These are phyloP conservation scores for Hemileccinum impolitum DNA, from an alignment of 768 basidiomycete genomes.

Conservation along the genomic window DNA sequence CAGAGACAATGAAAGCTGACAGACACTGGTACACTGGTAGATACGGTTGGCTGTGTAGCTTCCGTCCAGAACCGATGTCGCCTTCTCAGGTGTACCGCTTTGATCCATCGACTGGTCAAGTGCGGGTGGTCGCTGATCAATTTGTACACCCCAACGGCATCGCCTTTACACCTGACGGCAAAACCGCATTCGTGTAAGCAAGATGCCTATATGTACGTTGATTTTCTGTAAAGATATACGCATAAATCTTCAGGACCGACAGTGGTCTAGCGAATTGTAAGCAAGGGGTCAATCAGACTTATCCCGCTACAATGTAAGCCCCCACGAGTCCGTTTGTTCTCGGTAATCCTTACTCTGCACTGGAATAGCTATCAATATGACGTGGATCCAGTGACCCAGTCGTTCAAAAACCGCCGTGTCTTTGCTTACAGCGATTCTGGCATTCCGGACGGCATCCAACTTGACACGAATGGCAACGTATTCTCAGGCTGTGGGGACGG, in stretches of 20 bases:
- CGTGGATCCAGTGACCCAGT: constrained; percentile 53
- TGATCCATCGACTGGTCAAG: constrained; percentile 60
- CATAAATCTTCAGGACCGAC: constrained; percentile 30
- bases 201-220: background rate
- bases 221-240: constrained; percentile 4
- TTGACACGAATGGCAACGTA: constrained; percentile 63
- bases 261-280: constrained; percentile 37
- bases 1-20: background rate
- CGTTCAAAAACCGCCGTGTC: constrained; percentile 58
- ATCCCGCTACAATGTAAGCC: constrained; percentile 66
- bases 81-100: constrained; percentile 76
- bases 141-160: constrained; percentile 74
- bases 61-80: constrained; percentile 63
- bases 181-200: constrained; percentile 58
- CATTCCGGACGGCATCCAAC: constrained; percentile 63
- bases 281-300: constrained; percentile 51
- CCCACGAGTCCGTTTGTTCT: background rate
- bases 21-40: constrained; percentile 28
- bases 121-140: constrained; percentile 75
- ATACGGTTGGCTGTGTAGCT: constrained; percentile 61
- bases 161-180: constrained; percentile 63
- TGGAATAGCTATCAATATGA: constrained; percentile 62
- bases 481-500: constrained; percentile 70
- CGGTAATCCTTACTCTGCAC: background rate
- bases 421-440: constrained; percentile 68